phyloP scores from a whole-genome alignment of 257 asterid genomes.

The Gentiana dahurica region DNA sequence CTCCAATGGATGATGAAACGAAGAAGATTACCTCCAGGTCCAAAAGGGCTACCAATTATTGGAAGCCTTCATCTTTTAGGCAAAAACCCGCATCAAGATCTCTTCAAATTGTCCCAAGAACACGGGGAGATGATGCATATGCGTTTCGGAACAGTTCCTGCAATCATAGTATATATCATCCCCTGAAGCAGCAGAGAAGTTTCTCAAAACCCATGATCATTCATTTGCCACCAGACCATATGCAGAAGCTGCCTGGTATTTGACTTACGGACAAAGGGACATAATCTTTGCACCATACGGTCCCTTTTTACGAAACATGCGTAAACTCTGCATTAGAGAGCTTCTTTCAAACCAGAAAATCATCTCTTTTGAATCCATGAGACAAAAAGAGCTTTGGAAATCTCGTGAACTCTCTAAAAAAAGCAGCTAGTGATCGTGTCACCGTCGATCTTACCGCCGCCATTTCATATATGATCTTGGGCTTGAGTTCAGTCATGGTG shows the following conservation, averaged over 20 bases:
- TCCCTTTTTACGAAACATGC: constrained; percentile 13
- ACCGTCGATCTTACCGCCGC: constrained; percentile 7
- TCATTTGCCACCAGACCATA: constrained; percentile 17
- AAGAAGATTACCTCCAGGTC: constrained; percentile 21
- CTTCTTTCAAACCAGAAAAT: constrained; percentile 12
- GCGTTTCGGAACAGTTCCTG: constrained; percentile 14
- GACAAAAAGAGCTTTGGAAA: constrained; percentile 10
- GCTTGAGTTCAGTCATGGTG: constrained; percentile 16
- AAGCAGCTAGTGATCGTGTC: background rate
- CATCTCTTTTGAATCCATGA: constrained; percentile 8
- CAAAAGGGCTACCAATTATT: constrained; percentile 16
- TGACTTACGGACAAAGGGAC: constrained; percentile 11
- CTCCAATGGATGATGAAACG: background rate
- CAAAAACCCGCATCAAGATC: constrained; percentile 11
- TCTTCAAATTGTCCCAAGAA: constrained; percentile 13
- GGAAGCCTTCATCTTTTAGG: constrained; percentile 20
- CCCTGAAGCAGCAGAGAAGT: constrained; percentile 6
- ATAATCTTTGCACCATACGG: constrained; percentile 9
- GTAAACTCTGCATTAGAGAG: constrained; percentile 12
- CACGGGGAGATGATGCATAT: constrained; percentile 22
- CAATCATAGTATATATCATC: constrained; percentile 13
- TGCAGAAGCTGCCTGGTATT: constrained; percentile 6
- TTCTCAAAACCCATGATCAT: constrained; percentile 14
- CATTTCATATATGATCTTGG: constrained; percentile 3
- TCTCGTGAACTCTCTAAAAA: constrained; percentile 6